Base-by-base conservation (phyloP, 106 monocot genomes). In the Phalaenopsis aphrodite region DNA sequence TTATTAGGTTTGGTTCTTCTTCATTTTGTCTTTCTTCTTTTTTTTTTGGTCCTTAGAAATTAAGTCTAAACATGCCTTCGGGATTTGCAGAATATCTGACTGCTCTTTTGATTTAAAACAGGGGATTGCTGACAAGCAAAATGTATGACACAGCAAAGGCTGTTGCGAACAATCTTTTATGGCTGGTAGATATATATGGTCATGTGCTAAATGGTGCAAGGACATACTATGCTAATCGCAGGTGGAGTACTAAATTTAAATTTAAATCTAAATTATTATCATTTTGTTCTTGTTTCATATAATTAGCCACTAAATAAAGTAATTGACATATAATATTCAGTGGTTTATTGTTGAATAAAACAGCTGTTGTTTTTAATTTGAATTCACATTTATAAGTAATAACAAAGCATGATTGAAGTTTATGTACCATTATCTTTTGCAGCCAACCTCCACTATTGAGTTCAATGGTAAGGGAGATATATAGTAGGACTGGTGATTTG, bases 391-490 rank as follows among this genome's bases (percentile, higher is more conserved):
- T 57, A 57, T 12, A 57, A 57, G 4, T 57, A 4, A 57, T 57
- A 17, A 17, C 19, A 57, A 17, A 48, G 7, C 7, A 24, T 65
- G 39, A 69, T 11, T 69, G 38, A 69, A 39, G 38, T 15, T 69
- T 69, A 69, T 38, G 69, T 69, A 69, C 39, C 9, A 39, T 38
- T 1, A 61, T 61, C n/a, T 61, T 1, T 17, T 89, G 64, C 89
- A 99, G 99, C 80, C 91, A 95, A 58, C 99, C 99, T 79, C 99
- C 94, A 45, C 84, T 99, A 41, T 79, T 99, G 46, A 99, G 93
- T 84, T 81, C 99, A 43, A 99, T 99, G 99, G 80, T 95, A 21
- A 17, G 83, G 79, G 91, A 95, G 42, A 91, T 99, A 82, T 99
- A 88, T 79, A 67, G 11, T 47, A 90, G 75, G 83, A 99, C 95